These are phyloP conservation scores for Paramecium sexaurelia DNA, from an alignment of 73 alveolate genomes.

Conservation along the genomic window DNA sequence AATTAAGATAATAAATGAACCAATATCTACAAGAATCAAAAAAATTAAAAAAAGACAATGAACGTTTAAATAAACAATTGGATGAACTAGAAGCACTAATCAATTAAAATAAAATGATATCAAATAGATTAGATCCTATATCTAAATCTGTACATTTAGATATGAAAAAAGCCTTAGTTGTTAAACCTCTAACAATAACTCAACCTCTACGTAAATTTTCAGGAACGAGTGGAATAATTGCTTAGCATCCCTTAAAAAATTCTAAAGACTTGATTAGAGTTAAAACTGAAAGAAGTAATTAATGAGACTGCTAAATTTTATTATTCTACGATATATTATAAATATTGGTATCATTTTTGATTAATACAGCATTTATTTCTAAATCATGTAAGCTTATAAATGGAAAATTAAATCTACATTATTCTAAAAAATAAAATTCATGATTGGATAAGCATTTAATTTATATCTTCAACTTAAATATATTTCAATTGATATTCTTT, in stretches of 20 bases:
- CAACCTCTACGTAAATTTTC: background rate
- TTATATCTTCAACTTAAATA: too few relatives aligned
- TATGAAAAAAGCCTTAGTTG: background rate
- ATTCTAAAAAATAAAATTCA: too few relatives aligned
- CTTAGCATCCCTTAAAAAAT: slow-evolving; percentile 4
- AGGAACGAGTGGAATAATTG: background rate
- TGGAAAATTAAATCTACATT: background rate
- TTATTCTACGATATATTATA: background rate
- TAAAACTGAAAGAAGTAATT: background rate
- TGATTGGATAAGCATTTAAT: too few relatives aligned
- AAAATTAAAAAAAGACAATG: background rate
- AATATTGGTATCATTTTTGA: background rate
- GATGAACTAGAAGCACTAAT: background rate
- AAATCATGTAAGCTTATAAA: background rate
- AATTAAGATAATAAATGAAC: background rate
- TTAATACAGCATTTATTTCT: too few relatives aligned
- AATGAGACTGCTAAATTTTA: background rate
- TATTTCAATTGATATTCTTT: too few relatives aligned
- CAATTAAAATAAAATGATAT: background rate
- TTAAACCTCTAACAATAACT: background rate
- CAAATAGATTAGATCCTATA: slow-evolving; percentile 1
- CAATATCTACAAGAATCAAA: background rate
- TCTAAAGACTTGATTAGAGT: background rate
- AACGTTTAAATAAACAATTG: background rate
- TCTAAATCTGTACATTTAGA: slow-evolving; percentile 11